Percentiles rank a stretch among this genome's conserved stretches.
These are phyloP conservation scores for Fusarium sublunatum DNA, from an alignment of 2,329 filamentous ascomycete genomes.

Conservation along the genomic window DNA sequence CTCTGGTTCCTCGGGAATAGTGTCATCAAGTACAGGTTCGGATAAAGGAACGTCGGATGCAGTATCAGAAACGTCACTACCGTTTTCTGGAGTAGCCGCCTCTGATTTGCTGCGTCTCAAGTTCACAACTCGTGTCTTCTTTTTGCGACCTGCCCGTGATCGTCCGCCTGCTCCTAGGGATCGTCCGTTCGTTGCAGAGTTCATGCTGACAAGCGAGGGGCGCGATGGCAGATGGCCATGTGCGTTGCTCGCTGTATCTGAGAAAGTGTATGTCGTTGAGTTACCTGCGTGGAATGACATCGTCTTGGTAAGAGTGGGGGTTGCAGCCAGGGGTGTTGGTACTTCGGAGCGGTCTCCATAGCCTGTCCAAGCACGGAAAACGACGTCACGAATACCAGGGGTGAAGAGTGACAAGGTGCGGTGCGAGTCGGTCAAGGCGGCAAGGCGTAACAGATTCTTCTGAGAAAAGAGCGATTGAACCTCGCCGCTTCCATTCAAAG, in stretches of 20 bases:
- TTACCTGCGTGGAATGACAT: slow-evolving; percentile 70
- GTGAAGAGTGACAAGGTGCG: slow-evolving; percentile 92
- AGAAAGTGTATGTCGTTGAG: slow-evolving; percentile 78
- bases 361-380: slow-evolving; percentile 93
- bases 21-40: slow-evolving; percentile 66
- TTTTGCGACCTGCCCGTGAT: slow-evolving; percentile 74
- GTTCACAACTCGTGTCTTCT: slow-evolving; percentile 87
- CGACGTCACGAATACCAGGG: slow-evolving; percentile 86
- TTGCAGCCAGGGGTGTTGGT: slow-evolving; percentile 59
- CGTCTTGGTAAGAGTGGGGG: slow-evolving; percentile 69
- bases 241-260: slow-evolving; percentile 73
- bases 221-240: slow-evolving; percentile 74
- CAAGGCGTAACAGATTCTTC: slow-evolving; percentile 88
- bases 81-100: slow-evolving; percentile 63
- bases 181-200: slow-evolving; percentile 71
- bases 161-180: slow-evolving; percentile 71
- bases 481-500: slow-evolving; percentile 82
- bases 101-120: slow-evolving; percentile 72
- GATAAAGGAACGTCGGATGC: slow-evolving; percentile 70
- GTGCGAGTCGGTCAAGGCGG: slow-evolving; percentile 86
- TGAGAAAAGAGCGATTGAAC: slow-evolving; percentile 93
- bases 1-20: slow-evolving; percentile 70
- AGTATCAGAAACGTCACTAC: slow-evolving; percentile 62
- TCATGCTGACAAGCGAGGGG: slow-evolving; percentile 72
- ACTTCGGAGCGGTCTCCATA: slow-evolving; percentile 76